A percentile compares a stretch with the other conserved stretches of the same genome.
Evolutionary conservation across 2,329 filamentous ascomycete species (phyloP).

Genomic region (Aspergillus costaricaensis): DNA sequence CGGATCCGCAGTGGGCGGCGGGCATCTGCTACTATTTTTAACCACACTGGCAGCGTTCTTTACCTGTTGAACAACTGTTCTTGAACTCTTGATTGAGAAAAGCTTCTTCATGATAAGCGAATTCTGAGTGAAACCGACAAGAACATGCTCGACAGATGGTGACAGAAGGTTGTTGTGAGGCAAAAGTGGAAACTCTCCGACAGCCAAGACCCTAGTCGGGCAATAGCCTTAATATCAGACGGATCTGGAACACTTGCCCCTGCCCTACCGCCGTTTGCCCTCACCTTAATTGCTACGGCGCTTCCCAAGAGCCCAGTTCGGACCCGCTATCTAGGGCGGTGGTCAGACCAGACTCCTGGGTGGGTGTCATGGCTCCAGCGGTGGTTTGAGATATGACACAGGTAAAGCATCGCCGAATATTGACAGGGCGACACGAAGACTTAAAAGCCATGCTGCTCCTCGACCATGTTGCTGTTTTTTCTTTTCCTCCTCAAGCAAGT

Average conservation of each 20-base stretch:
- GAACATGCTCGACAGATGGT: not conserved
- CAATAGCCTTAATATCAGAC: not conserved
- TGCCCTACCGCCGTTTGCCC: constrained; percentile 4
- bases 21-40: not conserved
- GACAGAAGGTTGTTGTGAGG: not conserved
- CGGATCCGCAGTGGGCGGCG: not conserved
- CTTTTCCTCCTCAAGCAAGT: constrained; percentile 1
- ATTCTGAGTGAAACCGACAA: not conserved
- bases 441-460: not conserved
- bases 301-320: not conserved
- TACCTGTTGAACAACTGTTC: not conserved
- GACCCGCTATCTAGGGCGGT: not conserved
- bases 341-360: not conserved
- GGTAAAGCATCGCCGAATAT: not conserved
- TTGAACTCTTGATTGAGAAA: not conserved
- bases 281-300: constrained; percentile 10
- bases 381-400: not conserved
- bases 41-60: not conserved
- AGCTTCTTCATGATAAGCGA: not conserved
- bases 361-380: not conserved
- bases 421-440: not conserved
- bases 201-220: constrained; percentile 8
- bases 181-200: not conserved
- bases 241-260: constrained; percentile 9
- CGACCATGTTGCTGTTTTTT: not conserved